phyloP scores from a whole-genome alignment of 2,329 filamentous ascomycete genomes.

The Tolypocladium paradoxum region DNA sequence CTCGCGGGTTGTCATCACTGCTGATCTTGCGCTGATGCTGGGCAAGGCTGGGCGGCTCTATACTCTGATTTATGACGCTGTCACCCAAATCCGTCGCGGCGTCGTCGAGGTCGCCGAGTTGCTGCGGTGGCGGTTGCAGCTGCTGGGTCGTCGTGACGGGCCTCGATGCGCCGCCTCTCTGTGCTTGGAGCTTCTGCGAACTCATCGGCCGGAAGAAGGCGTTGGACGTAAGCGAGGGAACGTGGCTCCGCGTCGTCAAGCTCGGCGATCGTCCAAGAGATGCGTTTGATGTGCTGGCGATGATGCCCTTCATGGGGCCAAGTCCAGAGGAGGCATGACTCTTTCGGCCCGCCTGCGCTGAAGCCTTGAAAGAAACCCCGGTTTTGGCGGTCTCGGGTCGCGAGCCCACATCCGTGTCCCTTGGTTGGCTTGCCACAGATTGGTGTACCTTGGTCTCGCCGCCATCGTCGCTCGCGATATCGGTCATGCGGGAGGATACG shows the following conservation, averaged over 20 bases:
- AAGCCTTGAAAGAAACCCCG: conserved; percentile 27
- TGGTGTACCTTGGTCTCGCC: conserved; percentile 25
- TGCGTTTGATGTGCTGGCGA: conserved; percentile 33
- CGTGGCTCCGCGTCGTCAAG: conserved; percentile 71
- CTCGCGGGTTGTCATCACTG: conserved; percentile 39
- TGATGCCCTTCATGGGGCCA: conserved; percentile 33
- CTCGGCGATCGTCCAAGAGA: conserved; percentile 43
- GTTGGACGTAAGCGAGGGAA: conserved; percentile 77
- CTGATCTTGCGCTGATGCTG: conserved; percentile 15
- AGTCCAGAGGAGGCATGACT: conserved; percentile 27
- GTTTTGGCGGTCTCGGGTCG: conserved; percentile 45
- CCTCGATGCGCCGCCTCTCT: conserved; percentile 52
- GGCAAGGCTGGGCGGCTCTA: conserved; percentile 43
- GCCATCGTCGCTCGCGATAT: conserved; percentile 48
- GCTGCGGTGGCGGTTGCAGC: conserved; percentile 13
- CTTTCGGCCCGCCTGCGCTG: conserved; percentile 45
- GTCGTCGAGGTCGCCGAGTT: conserved; percentile 23
- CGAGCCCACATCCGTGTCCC: conserved; percentile 32
- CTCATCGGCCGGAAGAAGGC: conserved; percentile 97
- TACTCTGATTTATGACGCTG: conserved; percentile 30
- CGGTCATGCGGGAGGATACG: conserved; percentile 63
- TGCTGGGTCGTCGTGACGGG: conserved; percentile 30
- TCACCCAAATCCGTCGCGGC: conserved; percentile 33
- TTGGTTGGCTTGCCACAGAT: conserved; percentile 16
- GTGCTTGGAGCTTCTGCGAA: conserved; percentile 85